A percentile compares a stretch with the other conserved stretches of the same genome.
phyloP scores from a whole-genome alignment of 257 asterid genomes.

The Solanum clarkiae region DNA sequence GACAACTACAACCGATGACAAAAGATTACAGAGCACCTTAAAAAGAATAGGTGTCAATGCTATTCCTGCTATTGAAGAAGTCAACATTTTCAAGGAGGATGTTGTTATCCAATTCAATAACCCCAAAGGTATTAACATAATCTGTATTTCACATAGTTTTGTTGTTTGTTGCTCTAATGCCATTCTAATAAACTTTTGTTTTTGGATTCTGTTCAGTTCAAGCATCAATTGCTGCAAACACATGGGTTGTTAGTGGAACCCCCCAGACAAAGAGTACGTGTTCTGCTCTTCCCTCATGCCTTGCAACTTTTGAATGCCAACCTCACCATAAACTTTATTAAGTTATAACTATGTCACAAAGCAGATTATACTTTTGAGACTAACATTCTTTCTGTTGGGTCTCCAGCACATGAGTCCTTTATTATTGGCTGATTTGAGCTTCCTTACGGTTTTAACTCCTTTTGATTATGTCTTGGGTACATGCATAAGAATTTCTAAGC shows the following conservation, averaged over 20 bases:
- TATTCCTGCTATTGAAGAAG: slow-evolving; percentile 66
- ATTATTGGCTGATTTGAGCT: neutral
- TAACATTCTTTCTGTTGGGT: neutral
- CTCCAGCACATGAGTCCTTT: neutral
- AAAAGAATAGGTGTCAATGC: slow-evolving; percentile 67
- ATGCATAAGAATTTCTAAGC: neutral
- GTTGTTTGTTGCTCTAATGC: neutral
- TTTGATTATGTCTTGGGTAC: neutral
- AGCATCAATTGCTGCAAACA: slow-evolving; percentile 68
- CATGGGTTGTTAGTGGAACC: slow-evolving; percentile 70
- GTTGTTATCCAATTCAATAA: slow-evolving; percentile 49
- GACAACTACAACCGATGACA: slow-evolving; percentile 62
- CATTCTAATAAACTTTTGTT: neutral
- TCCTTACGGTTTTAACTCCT: neutral
- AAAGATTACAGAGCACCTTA: slow-evolving; percentile 65
- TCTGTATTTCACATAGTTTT: neutral
- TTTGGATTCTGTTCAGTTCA: slow-evolving; percentile 28
- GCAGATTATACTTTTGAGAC: neutral
- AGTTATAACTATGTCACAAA: neutral
- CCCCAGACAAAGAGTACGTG: slow-evolving; percentile 68
- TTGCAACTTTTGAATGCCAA: neutral
- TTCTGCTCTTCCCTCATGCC: neutral
- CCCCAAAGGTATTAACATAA: slow-evolving; percentile 39
- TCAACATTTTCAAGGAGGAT: slow-evolving; percentile 68
- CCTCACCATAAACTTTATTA: neutral